These are phyloP conservation scores for Daldinia bambusicola DNA, from an alignment of 495 filamentous ascomycete species.

Conservation along the genomic window DNA sequence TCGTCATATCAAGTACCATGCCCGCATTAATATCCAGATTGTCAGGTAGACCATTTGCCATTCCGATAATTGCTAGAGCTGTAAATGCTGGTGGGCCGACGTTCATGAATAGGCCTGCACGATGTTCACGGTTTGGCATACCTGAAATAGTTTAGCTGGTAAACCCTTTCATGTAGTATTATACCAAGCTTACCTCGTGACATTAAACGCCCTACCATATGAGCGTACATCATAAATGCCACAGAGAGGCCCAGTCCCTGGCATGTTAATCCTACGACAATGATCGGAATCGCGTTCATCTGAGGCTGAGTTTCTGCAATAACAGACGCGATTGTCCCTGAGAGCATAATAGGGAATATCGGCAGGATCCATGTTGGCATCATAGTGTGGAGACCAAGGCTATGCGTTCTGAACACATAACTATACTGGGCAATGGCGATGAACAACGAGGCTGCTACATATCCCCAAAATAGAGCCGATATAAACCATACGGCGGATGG, in stretches of 20 bases:
- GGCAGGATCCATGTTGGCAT: conserved; percentile 68
- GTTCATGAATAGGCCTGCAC: conserved; percentile 76
- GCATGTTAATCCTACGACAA: conserved; percentile 59
- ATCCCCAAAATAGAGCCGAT: conserved; percentile 61
- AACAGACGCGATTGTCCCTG: conserved; percentile 61
- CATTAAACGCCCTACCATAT: conserved; percentile 70
- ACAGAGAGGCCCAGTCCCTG: conserved; percentile 64
- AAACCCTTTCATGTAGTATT: conserved; percentile 5
- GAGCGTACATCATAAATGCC: conserved; percentile 62
- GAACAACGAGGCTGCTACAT: conserved; percentile 53
- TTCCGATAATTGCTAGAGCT: conserved; percentile 70
- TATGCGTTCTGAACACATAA: conserved; percentile 58
- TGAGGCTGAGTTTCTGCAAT: conserved; percentile 57
- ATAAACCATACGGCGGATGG: conserved; percentile 51
- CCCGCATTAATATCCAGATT: conserved; percentile 42
- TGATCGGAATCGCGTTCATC: conserved; percentile 54
- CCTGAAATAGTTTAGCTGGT: conserved; percentile 32
- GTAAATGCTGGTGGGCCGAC: conserved; percentile 76
- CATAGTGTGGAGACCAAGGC: conserved; percentile 51
- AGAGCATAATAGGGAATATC: conserved; percentile 65
- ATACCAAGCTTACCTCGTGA: conserved; percentile 57
- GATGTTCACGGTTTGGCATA: conserved; percentile 58
- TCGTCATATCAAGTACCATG: conserved; percentile 45
- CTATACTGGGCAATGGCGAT: conserved; percentile 62
- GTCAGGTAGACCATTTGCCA: conserved; percentile 61